Conservation (phyloP, 2,329 filamentous ascomycete genomes). For the Xenoacremonium recifei region DNA sequence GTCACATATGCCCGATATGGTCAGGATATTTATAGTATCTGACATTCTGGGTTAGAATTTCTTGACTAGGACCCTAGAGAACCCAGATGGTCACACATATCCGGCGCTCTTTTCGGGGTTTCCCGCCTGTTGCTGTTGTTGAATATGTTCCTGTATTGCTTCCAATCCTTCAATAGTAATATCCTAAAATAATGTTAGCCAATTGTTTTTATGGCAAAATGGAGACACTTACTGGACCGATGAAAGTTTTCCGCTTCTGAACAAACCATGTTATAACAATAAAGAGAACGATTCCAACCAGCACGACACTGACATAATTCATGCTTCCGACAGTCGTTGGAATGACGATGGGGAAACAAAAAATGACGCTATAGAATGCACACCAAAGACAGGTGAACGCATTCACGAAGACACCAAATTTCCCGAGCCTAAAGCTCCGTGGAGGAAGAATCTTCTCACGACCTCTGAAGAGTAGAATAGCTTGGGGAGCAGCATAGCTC, state of each 20-base stretch:
- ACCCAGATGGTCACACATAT: too few relatives aligned
- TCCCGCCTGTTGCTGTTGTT: too few relatives aligned
- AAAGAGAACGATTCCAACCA: neutral
- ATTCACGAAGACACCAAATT: neutral
- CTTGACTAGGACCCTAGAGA: too few relatives aligned
- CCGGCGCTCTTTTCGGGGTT: too few relatives aligned
- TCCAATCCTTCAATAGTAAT: too few relatives aligned
- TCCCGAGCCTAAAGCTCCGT: neutral
- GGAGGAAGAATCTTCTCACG: neutral
- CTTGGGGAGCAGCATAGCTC: conserved; percentile 1
- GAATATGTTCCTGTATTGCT: too few relatives aligned
- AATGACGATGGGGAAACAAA: neutral
- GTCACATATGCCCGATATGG: too few relatives aligned
- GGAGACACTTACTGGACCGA: neutral
- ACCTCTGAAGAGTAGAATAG: neutral
- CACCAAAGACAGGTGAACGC: neutral
- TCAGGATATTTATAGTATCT: too few relatives aligned
- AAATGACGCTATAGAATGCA: neutral
- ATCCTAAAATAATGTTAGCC: too few relatives aligned
- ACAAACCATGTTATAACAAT: neutral
- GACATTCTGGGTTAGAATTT: too few relatives aligned
- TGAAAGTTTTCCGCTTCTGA: neutral
- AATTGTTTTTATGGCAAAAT: too few relatives aligned
- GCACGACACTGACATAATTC: neutral
- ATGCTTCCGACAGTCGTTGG: neutral